Base-by-base conservation (phyloP, 2,329 filamentous ascomycete genomes). In the Aureobasidium sp. region DNA sequence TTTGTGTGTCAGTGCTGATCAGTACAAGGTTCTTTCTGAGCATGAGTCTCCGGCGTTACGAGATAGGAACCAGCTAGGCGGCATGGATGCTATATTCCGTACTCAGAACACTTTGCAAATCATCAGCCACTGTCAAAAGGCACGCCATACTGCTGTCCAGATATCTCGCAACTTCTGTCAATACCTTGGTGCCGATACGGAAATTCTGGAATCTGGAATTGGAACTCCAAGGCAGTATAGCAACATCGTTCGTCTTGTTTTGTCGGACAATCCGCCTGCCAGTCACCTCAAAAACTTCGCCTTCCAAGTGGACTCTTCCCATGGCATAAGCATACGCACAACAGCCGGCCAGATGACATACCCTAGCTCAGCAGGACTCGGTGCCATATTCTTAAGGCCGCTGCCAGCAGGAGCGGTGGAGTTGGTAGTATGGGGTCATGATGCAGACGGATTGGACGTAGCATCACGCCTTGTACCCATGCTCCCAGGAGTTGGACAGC, bases 131-230 rank as follows among this genome's bases (percentile, higher is more conserved):
- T 65, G 65, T 63, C 71, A 69, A 53, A 61, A 66, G 59, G 73
- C 67, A 25, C 44, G 66, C n/a, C 63, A 71, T 15, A 66, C 79
- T 45, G 81, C 81, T 1, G 67, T 83, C 5, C 82, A 85, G 65
- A 75, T 83, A 44, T 81, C 82, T 30, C 78, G 81, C 36, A 85
- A 84, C 65, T 71, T 85, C 3, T 76, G 80, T 63, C 82, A 85
- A 67, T 85, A 85, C 66, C 83, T 82, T 69, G 76, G 73, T 54
- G 82, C 81, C 21, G 82, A 84, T 65, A 73, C 78, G 2, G 65
- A 72, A 8, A 76, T 83, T 53, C 57, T 71, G 7, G 60, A 67
- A 13, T 53, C 66, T 60, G 67, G 69, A 55, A 61, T 62, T 7
- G 45, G 57, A n/a, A 62, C 66, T 8, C 27, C 62, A 7, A 44